Conservation (phyloP, 129 eudicot species). For the Rutidosis leptorrhynchoides region DNA sequence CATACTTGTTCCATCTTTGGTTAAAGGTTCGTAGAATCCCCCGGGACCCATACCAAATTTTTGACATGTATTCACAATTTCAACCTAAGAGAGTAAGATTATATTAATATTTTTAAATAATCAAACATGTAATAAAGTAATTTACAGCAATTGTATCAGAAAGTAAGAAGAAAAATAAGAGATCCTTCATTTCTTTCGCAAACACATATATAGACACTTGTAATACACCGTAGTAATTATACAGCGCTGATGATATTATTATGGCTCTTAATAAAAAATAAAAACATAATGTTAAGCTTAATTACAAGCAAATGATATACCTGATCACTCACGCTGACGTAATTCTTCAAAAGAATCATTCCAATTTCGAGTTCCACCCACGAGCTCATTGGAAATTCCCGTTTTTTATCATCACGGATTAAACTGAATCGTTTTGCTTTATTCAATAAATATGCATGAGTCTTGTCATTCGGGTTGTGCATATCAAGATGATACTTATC, state of each 20-base stretch:
- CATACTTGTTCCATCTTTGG: conserved; percentile 40
- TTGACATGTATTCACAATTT: conserved; percentile 38
- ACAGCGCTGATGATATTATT: no score
- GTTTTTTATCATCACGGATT: neutral
- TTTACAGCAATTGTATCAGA: no score
- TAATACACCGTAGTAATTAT: no score
- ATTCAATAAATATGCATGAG: neutral
- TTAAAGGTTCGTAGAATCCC: conserved; percentile 49
- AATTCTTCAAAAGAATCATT: neutral
- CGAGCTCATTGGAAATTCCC: neutral
- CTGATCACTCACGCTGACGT: neutral
- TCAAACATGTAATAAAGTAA: no score
- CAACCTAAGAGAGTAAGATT: conserved; percentile 36
- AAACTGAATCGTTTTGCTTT: neutral
- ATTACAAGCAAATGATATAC: neutral
- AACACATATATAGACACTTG: no score
- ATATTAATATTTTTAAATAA: no score
- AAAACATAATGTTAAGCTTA: neutral
- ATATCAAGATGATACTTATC: neutral
- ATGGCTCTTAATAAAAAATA: no score
- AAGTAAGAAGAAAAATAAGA: no score
- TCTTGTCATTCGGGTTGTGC: neutral
- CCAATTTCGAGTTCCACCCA: neutral
- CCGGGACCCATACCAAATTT: conserved; percentile 47
- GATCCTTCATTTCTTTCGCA: no score